These are phyloP conservation scores for Colletotrichum coccodes DNA, from an alignment of 2,329 filamentous ascomycete species.

Conservation along the genomic window DNA sequence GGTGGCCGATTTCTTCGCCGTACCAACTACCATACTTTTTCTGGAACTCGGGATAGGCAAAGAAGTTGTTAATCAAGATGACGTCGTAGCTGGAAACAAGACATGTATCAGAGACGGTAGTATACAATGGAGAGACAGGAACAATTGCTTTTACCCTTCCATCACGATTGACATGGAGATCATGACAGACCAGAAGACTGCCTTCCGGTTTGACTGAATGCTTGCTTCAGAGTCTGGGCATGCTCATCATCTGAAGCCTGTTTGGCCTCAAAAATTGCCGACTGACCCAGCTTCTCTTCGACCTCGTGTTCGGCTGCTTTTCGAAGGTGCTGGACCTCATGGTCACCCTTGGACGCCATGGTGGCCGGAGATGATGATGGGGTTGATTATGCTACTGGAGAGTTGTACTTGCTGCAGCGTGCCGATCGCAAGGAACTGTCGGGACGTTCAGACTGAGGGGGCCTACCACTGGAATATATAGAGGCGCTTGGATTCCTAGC, in stretches of 20 bases:
- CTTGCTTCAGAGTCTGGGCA: conserved; percentile 38
- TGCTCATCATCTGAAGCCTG: conserved; percentile 37
- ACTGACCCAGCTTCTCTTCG: conserved; percentile 24
- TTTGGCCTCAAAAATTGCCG: conserved; percentile 29
- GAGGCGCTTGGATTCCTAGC: background rate
- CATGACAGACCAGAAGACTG: conserved; percentile 48
- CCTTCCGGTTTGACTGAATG: conserved; percentile 45
- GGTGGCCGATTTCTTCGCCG: conserved; percentile 48
- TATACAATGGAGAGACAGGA: background rate
- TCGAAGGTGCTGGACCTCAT: conserved; percentile 20
- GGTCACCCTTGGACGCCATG: conserved; percentile 3
- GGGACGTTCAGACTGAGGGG: background rate
- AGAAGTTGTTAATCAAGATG: conserved; percentile 53
- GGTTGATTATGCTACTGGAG: background rate
- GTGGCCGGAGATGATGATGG: background rate
- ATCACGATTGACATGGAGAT: conserved; percentile 58
- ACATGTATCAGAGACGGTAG: no score
- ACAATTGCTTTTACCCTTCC: conserved; percentile 57
- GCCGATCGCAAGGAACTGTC: no score
- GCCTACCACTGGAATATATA: background rate
- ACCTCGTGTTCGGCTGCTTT: conserved; percentile 28
- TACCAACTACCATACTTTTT: conserved; percentile 51
- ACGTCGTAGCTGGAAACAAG: conserved; percentile 5
- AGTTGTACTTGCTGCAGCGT: background rate
- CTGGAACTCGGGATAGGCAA: conserved; percentile 51